These are phyloP conservation scores for Phaseolus lunatus DNA, from an alignment of 306 rosid species.

Conservation along the genomic window DNA sequence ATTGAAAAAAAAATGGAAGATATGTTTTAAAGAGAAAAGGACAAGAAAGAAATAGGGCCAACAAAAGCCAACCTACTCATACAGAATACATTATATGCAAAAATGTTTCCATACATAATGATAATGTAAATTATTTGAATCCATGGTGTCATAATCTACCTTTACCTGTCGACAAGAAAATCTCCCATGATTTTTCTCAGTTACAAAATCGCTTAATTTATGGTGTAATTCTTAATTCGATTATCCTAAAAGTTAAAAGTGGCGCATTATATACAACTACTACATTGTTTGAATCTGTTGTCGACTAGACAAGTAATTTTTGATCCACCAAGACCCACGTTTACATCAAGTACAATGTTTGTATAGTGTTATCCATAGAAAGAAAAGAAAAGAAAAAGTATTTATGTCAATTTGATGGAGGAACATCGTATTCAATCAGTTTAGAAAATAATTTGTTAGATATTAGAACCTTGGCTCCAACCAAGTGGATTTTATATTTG, in stretches of 20 bases:
- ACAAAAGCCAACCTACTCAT: too few relatives aligned
- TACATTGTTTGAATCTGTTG: not conserved
- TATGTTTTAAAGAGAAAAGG: too few relatives aligned
- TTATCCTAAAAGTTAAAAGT: not conserved
- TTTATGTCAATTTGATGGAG: not conserved
- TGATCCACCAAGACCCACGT: not conserved
- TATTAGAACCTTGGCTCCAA: not conserved
- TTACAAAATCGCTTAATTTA: not conserved
- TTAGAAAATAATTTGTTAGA: not conserved
- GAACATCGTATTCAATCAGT: not conserved
- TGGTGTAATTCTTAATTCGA: not conserved
- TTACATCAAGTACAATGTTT: not conserved
- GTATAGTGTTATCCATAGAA: not conserved
- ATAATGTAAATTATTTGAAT: not conserved
- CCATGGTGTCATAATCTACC: too few relatives aligned
- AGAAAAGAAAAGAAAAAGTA: not conserved
- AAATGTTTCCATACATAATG: not conserved
- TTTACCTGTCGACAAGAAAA: not conserved
- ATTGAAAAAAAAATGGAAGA: too few relatives aligned
- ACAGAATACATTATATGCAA: not conserved
- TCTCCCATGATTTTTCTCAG: slow-evolving; percentile 3
- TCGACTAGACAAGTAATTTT: too few relatives aligned
- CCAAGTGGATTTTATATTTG: not conserved
- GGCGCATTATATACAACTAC: not conserved
- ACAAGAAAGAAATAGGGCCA: too few relatives aligned